phyloP scores from a whole-genome alignment of 257 asterid genomes.

The Ehretia macrophylla region DNA sequence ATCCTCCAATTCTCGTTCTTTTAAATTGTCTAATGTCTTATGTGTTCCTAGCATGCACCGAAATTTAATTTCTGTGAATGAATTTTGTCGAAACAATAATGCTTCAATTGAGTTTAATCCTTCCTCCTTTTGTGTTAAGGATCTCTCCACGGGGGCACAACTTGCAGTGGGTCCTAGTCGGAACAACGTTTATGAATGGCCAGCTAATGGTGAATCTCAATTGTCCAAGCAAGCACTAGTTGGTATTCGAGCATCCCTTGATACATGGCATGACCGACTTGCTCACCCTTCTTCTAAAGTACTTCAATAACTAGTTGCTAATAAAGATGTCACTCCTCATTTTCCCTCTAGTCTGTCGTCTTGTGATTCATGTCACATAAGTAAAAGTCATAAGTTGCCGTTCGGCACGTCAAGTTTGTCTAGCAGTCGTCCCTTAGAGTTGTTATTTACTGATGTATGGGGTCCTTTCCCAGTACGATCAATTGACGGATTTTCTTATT shows the following conservation, averaged over 20 bases:
- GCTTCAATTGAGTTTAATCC: constrained; percentile 1
- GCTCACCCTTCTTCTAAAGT: background rate
- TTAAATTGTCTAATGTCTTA: background rate
- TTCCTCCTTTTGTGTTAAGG: background rate
- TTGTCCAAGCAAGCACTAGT: background rate
- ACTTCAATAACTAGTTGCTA: background rate
- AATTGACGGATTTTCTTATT: background rate
- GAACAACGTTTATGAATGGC: background rate
- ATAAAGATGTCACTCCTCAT: background rate
- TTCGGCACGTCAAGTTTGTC: background rate
- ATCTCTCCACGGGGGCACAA: constrained; percentile 7
- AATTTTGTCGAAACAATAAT: constrained; percentile 1
- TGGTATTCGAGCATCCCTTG: background rate
- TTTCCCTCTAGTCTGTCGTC: background rate
- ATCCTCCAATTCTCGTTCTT: background rate
- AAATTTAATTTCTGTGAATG: background rate
- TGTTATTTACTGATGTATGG: background rate
- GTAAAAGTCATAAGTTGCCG: constrained; percentile 1
- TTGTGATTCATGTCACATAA: constrained; percentile 2
- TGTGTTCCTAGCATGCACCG: background rate
- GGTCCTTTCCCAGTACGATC: constrained; percentile 2
- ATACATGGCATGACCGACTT: background rate
- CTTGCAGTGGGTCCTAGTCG: background rate
- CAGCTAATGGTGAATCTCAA: background rate
- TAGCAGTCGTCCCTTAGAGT: background rate